Evolutionary conservation across 345 rosid genomes (phyloP).

Genomic region (Acer negundo): DNA sequence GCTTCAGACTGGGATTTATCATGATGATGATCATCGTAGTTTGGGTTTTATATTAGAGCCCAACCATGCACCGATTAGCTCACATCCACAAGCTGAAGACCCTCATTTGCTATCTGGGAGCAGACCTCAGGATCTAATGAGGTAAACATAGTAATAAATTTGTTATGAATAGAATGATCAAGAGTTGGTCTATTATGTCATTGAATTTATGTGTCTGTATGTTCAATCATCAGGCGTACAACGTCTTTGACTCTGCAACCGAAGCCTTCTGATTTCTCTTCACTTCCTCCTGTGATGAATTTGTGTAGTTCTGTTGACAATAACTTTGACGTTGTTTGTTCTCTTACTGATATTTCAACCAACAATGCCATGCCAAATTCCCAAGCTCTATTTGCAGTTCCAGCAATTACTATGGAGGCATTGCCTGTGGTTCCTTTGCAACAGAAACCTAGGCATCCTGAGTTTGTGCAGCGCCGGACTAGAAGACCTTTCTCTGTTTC

Average conservation of each 20-base stretch:
- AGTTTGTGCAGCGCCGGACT: conserved; percentile 29
- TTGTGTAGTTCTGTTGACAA: conserved; percentile 3
- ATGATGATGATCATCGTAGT: conserved; percentile 16
- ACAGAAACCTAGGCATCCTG: conserved; percentile 20
- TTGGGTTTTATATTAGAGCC: conserved; percentile 38
- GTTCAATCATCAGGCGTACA: conserved; percentile 18
- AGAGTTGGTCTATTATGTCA: neutral
- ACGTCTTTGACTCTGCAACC: conserved; percentile 13
- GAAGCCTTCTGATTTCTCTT: conserved; percentile 8
- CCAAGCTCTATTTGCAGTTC: conserved; percentile 24
- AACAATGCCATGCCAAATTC: conserved; percentile 17
- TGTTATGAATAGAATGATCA: neutral
- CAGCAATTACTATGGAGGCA: conserved; percentile 26
- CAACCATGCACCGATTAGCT: neutral
- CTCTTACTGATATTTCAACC: conserved; percentile 7
- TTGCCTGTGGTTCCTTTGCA: conserved; percentile 32
- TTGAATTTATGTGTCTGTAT: neutral
- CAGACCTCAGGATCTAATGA: conserved; percentile 4
- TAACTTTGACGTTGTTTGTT: conserved; percentile 10
- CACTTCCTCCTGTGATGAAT: conserved; percentile 2
- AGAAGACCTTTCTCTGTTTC: conserved; percentile 37
- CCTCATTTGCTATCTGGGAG: neutral
- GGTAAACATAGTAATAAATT: conserved; percentile 13
- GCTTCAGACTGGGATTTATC: conserved; percentile 33
- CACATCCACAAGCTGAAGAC: conserved; percentile 9